A percentile compares a stretch with the other conserved stretches of the same genome.
Evolutionary conservation across 1,284 basidiomycete genomes (phyloP).

Genomic region (Heterobasidion parviporum): DNA sequence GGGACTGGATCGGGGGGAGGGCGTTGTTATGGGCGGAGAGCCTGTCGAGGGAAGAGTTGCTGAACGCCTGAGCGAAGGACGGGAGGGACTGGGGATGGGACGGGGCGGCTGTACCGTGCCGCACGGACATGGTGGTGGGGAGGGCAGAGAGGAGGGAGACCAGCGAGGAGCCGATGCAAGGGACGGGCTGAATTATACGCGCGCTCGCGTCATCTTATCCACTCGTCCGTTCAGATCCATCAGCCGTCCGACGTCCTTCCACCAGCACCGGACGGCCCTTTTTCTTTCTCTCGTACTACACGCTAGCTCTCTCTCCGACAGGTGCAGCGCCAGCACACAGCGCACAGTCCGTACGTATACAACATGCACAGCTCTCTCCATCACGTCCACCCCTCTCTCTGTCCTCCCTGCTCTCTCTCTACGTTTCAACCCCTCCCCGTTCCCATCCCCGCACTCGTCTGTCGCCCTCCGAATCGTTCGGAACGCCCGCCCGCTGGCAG

Average conservation of each 20-base stretch:
- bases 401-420: neutral
- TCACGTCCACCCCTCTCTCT: neutral
- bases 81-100: conserved; percentile 50
- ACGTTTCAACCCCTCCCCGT: neutral
- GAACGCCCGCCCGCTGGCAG: no score
- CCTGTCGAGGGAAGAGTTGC: conserved; percentile 39
- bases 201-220: no score
- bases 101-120: conserved; percentile 13
- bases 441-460: no score
- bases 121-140: conserved; percentile 27
- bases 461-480: no score
- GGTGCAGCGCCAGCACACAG: no score
- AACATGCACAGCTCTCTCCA: no score
- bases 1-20: conserved; percentile 55
- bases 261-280: no score
- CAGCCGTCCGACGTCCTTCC: no score
- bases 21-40: conserved; percentile 41
- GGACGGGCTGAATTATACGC: neutral
- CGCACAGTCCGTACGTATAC: no score
- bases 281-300: no score
- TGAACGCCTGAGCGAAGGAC: conserved; percentile 68
- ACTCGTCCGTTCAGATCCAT: no score
- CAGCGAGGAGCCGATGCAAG: neutral
- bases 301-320: no score
- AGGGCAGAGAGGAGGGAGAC: neutral